A percentile compares a stretch with the other conserved stretches of the same genome.
phyloP scores from a whole-genome alignment of 75 land plant species.

The Isoetes taiwanensis region DNA sequence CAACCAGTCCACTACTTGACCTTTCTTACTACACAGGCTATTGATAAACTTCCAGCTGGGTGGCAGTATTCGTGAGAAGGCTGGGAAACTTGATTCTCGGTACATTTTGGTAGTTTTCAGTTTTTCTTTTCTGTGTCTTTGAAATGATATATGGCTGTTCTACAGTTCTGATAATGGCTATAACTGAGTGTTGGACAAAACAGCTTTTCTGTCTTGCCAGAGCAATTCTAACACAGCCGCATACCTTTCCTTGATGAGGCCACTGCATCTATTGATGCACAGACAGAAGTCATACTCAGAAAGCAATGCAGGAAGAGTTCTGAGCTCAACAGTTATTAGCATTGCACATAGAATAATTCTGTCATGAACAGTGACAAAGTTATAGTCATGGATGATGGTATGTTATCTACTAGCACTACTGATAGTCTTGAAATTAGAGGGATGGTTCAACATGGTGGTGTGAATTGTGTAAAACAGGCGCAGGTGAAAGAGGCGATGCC shows the following conservation, averaged over 20 bases:
- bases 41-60: conserved; percentile 78
- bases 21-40: conserved; percentile 38
- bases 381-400: conserved; percentile 69
- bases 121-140: too few relatives aligned
- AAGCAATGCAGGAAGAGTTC: conserved; percentile 55
- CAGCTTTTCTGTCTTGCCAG: conserved; percentile 74
- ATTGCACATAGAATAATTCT: conserved; percentile 83
- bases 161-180: conserved; percentile 79
- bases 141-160: too few relatives aligned
- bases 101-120: too few relatives aligned
- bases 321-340: conserved; percentile 54
- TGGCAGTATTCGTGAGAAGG: conserved; percentile 37
- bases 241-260: conserved; percentile 83
- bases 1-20: too few relatives aligned
- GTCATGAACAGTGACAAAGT: conserved; percentile 84
- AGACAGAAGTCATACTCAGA: conserved; percentile 77
- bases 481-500: too few relatives aligned
- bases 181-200: conserved; percentile 89
- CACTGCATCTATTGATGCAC: conserved; percentile 84
- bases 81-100: conserved; percentile 49
- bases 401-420: too few relatives aligned
- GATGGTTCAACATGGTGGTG: too few relatives aligned
- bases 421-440: too few relatives aligned
- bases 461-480: too few relatives aligned
- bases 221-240: conserved; percentile 56